Evolutionary conservation across 192 early-diverging fungal genomes (phyloP).

Genomic region (Mortierella hygrophila): DNA sequence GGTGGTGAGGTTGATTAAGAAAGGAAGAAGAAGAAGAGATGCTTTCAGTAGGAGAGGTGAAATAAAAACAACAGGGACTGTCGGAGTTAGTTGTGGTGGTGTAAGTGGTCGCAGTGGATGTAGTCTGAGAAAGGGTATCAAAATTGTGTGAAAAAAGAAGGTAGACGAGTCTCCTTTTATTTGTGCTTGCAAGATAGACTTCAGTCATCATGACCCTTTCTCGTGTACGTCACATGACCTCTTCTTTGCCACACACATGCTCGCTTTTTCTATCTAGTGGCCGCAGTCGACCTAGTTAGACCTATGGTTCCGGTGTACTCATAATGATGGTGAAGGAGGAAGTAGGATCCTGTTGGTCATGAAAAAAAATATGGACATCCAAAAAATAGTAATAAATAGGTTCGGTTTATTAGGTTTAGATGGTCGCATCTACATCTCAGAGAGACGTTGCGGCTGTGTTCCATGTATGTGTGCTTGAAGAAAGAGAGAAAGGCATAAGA

Average conservation of each 20-base stretch:
- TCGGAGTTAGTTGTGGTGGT: neutral
- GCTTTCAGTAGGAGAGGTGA: neutral
- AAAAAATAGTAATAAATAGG: neutral
- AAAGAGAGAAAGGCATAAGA: neutral
- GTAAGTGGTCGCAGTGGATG: neutral
- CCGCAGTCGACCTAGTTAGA: neutral
- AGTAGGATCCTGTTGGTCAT: too few species aligned
- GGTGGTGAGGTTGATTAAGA: neutral
- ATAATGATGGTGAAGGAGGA: neutral
- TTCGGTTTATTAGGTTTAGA: neutral
- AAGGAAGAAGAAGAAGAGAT: neutral
- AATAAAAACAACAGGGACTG: conserved; percentile 3
- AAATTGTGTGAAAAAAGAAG: neutral
- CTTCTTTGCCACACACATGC: too few species aligned
- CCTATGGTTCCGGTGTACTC: neutral
- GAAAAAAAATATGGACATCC: neutral
- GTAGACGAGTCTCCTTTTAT: neutral
- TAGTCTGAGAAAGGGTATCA: neutral
- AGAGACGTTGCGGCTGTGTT: neutral
- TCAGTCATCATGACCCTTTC: conserved; percentile 1
- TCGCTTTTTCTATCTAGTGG: neutral
- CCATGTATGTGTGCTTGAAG: neutral
- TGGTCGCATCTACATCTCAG: neutral
- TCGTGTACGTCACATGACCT: neutral
- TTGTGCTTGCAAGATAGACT: neutral